Percentiles rank a stretch among this genome's conserved stretches.
These are phyloP conservation scores for Lactarius sanguifluus DNA, from an alignment of 768 basidiomycete species.

Conservation along the genomic window DNA sequence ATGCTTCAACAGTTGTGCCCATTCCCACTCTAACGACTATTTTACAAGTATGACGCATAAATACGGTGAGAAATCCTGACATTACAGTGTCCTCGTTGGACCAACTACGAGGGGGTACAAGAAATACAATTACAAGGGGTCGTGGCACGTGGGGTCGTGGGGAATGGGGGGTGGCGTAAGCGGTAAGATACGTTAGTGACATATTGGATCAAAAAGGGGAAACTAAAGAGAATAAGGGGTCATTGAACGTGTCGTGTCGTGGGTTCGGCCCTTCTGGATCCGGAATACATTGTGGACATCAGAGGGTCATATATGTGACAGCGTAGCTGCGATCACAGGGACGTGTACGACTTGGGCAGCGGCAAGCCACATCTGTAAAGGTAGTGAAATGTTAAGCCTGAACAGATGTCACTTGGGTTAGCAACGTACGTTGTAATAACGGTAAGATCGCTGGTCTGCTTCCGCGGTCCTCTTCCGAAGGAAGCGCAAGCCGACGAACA, in stretches of 20 bases:
- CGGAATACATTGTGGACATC: background rate
- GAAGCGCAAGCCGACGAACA: constrained; percentile 31
- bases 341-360: constrained; percentile 19
- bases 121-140: background rate
- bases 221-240: background rate
- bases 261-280: background rate
- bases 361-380: constrained; percentile 15
- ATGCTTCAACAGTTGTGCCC: background rate
- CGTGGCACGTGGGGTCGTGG: background rate
- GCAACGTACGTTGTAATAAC: constrained; percentile 35
- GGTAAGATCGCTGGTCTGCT: constrained; percentile 34
- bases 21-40: background rate
- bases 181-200: background rate
- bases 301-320: background rate
- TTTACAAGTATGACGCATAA: background rate
- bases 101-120: background rate
- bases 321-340: constrained; percentile 7
- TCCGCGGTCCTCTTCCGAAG: constrained; percentile 20
- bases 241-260: background rate
- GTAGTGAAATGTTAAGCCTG: background rate
- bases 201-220: background rate
- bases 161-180: background rate
- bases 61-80: background rate
- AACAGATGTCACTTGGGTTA: background rate
- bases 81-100: background rate